phyloP scores from a whole-genome alignment of 139 green algal species.

The Penium margaritaceum region DNA sequence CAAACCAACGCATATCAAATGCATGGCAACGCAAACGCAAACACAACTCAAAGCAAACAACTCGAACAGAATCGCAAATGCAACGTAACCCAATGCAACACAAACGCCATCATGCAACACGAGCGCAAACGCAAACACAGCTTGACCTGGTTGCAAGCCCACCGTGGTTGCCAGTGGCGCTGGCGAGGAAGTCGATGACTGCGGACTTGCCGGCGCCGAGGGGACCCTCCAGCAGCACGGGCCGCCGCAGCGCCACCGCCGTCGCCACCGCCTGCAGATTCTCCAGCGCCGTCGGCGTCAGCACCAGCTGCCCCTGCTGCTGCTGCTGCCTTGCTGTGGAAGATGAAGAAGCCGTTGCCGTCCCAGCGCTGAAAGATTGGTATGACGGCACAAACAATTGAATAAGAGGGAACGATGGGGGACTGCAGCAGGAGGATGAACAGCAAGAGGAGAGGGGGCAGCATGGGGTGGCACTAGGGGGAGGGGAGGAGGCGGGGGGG shows the following conservation, averaged over 20 bases:
- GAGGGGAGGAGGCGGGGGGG: no score
- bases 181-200: conserved; percentile 50
- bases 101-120: background rate
- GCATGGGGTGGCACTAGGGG: no score
- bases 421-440: no score
- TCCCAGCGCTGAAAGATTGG: no score
- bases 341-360: no score
- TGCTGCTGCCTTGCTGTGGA: no score
- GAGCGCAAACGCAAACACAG: background rate
- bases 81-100: no score
- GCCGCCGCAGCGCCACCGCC: conserved; percentile 64
- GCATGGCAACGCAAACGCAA: background rate
- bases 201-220: conserved; percentile 78
- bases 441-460: no score
- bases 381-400: no score
- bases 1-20: no score
- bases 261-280: conserved; percentile 49
- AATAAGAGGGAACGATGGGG: no score
- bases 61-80: background rate
- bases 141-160: background rate
- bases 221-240: conserved; percentile 80
- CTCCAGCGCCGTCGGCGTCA: conserved; percentile 27
- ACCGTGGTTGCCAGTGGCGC: conserved; percentile 19
- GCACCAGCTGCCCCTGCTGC: no score
- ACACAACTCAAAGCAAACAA: background rate